Conservation (phyloP, 2,329 filamentous ascomycete genomes). For the Exserohilum rostratum region DNA sequence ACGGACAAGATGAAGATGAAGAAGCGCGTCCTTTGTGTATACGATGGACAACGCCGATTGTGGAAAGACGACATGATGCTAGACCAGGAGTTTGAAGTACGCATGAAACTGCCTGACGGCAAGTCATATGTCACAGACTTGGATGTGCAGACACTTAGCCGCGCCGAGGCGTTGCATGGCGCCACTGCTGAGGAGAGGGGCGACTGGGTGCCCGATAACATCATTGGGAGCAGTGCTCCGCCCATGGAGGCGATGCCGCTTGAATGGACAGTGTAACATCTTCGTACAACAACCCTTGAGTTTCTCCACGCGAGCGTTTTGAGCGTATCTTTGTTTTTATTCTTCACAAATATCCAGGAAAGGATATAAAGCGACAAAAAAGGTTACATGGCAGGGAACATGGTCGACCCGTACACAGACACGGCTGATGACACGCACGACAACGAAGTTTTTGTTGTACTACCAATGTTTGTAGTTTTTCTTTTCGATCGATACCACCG, state of each 20-base stretch:
- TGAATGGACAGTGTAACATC: conserved; percentile 7
- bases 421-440: conserved; percentile 16
- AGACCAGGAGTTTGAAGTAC: conserved; percentile 90
- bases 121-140: conserved; percentile 90
- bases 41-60: conserved; percentile 83
- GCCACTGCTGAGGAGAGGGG: conserved; percentile 88
- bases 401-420: conserved; percentile 25
- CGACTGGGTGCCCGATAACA: conserved; percentile 77
- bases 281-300: conserved; percentile 3
- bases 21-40: conserved; percentile 93
- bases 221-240: conserved; percentile 37
- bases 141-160: conserved; percentile 85
- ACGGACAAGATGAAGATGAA: conserved; percentile 97
- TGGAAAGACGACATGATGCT: conserved; percentile 99
- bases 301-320: conserved; percentile 6
- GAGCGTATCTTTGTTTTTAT: conserved; percentile 10
- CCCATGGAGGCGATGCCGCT: conserved; percentile 2
- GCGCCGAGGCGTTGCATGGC: conserved; percentile 81
- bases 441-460: neutral
- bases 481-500: conserved; percentile 20
- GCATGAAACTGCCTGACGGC: conserved; percentile 70
- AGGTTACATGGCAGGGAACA: conserved; percentile 15
- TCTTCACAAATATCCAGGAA: neutral
- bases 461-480: conserved; percentile 5
- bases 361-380: conserved; percentile 13